phyloP scores from a whole-genome alignment of 371 early-diverging fungal species.

The Lichtheimia ornata region DNA sequence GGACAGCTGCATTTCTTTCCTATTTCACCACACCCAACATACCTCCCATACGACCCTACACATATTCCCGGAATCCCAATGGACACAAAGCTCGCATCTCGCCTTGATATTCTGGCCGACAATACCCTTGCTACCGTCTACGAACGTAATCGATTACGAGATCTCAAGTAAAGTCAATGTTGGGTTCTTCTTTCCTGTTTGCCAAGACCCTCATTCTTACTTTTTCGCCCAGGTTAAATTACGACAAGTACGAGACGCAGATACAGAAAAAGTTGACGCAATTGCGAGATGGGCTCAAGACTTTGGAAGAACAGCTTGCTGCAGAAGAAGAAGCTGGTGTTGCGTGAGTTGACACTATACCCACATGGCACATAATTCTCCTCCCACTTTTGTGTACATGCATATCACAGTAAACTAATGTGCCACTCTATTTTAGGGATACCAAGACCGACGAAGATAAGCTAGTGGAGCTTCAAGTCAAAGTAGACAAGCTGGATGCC shows the following conservation, averaged over 20 bases:
- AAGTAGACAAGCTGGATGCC: conserved; percentile 64
- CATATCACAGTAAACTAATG: not conserved
- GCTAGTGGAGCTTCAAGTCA: conserved; percentile 60
- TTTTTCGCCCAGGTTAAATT: conserved; percentile 42
- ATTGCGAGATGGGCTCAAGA: conserved; percentile 56
- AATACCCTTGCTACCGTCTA: conserved; percentile 61
- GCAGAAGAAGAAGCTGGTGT: conserved; percentile 60
- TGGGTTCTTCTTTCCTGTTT: not conserved
- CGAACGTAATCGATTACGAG: conserved; percentile 63
- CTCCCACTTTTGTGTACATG: not conserved
- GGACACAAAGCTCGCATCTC: conserved; percentile 59
- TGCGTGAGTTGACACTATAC: conserved; percentile 33
- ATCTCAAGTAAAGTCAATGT: conserved; percentile 37
- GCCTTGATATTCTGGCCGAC: conserved; percentile 60
- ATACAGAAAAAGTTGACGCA: conserved; percentile 60
- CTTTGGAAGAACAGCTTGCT: conserved; percentile 63
- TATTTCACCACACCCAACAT: too few relatives aligned
- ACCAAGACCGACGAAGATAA: conserved; percentile 62
- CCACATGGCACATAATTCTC: conserved; percentile 1
- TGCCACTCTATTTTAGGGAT: conserved; percentile 27
- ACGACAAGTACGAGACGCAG: conserved; percentile 57
- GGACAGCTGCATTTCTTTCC: too few relatives aligned
- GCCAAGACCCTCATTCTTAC: not conserved
- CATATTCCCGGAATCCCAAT: conserved; percentile 21
- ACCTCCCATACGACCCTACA: too few relatives aligned